Evolutionary conservation across 345 rosid genomes (phyloP), one percentile per base, ranked within the genome.

Genomic region (Aquilaria yunnanensis): DNA sequence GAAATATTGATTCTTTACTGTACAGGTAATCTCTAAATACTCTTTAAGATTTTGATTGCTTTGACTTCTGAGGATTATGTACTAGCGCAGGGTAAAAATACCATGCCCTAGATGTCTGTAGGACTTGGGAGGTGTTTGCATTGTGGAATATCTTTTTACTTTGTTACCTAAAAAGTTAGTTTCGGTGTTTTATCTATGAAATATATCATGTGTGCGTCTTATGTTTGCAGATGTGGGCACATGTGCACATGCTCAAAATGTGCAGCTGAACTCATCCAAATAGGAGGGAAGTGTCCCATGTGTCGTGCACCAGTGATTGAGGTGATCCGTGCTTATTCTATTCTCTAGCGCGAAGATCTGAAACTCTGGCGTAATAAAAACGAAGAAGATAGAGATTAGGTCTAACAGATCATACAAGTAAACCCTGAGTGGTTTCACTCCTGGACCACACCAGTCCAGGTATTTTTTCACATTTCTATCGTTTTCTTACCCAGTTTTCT

Each of bases 271-370:
- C 75, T 93, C 77, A 82, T 90, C 57, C 78, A 78, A 73, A 72
- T 67, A 32, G 84, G 89, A 56, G 96, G 77, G 52, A 93, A 90
- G 77, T 93, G 98, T 73, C 98, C 98, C n/a, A 87, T 90, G 96
- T 90, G 97, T 63, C 67, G 68, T 56, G 98, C 98, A 14, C 97
- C 98, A 0, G 89, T 86, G 65, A 69, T 82, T 10, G 98, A 90
- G 86, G 97, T 81, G 64, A 76, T 93, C 70, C 96, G 92, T 16
- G 97, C 97, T 10, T 93, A 86, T 75, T 83, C 85, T 33, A 81
- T 90, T 66, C 50, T 34, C 69, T 78, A 69, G 82, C 67, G 72
- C 58, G 41, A 51, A 46, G 41, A 14, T 37, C 43, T 37, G 43
- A 37, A 37, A 1, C 43, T 37, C 43, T 37, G 43, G 43, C 7